Evolutionary conservation across 2,329 filamentous ascomycete species (phyloP).

Genomic region (Leptoxyphium fumago): DNA sequence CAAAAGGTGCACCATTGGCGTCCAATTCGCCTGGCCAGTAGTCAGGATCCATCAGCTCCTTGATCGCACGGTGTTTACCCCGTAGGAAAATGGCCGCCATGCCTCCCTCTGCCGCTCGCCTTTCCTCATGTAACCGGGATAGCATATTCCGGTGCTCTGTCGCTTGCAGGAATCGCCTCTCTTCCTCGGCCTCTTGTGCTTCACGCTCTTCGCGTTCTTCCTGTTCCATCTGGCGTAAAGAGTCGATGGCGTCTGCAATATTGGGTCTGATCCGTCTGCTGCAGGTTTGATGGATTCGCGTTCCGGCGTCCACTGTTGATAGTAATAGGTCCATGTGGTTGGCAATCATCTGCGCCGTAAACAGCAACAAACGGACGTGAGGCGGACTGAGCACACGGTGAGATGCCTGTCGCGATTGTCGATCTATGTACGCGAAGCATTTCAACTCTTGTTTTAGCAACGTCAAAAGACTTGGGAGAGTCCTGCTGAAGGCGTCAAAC

Average conservation of each 20-base stretch:
- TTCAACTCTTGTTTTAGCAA: not conserved
- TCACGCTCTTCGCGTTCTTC: not conserved
- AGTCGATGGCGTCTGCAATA: too few relatives aligned
- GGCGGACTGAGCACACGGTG: not conserved
- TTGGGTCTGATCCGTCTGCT: too few relatives aligned
- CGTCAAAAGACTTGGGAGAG: not conserved
- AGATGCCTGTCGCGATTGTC: not conserved
- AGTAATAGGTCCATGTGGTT: too few relatives aligned
- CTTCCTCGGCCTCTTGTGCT: conserved; percentile 1
- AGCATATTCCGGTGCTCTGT: not conserved
- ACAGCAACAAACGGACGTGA: not conserved
- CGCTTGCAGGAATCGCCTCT: not conserved
- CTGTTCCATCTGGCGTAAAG: too few relatives aligned
- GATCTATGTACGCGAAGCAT: not conserved
- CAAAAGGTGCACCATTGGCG: conserved; percentile 24
- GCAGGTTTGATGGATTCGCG: too few relatives aligned
- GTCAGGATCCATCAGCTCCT: conserved; percentile 8
- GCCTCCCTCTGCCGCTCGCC: conserved; percentile 6
- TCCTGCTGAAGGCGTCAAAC: not conserved
- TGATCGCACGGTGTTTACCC: conserved; percentile 4
- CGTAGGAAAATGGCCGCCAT: not conserved
- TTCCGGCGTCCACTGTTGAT: too few relatives aligned
- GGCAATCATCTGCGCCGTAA: too few relatives aligned
- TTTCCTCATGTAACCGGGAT: conserved; percentile 9
- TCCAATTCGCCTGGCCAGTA: conserved; percentile 16